Evolutionary conservation across 73 alveolate species (phyloP), one percentile per base, ranked within the genome.

Genomic region (Paramecium primaurelia): DNA sequence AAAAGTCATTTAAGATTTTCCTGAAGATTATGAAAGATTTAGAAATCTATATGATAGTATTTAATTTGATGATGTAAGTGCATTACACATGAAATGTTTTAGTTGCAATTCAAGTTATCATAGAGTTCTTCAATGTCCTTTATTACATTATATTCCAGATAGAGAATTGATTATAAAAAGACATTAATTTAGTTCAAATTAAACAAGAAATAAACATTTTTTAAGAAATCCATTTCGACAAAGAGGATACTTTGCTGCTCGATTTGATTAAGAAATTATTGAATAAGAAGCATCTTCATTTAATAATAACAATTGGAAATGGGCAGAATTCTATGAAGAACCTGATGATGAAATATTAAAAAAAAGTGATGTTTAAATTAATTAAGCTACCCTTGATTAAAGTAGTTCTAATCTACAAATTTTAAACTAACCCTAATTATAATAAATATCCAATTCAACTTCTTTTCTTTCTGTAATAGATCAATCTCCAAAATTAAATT

Each of bases 101-200:
- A 40, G 86, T 20, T 89, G 94, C 14, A 45, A 54, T 28, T 71
- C 92, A 37, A 89, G 54, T 34, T 45, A 69, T 42, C 94, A 89
- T 83, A 69, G 92, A 28, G 88, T 89, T 16, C 71, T 71, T 69
- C 20, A 89, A 89, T 89, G 94, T 71, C 94, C 94, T 2, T 89
- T 83, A 71, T 44, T 89, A 6, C 94, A 89, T 73, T 89, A 64
- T 30, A 89, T 71, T 71, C 90, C 94, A 32, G 94, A 89, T 71
- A 89, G 58, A 47, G 94, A 89, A 89, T 45, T 71, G 34, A 71
- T 71, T 11, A 71, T 89, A 1, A 71, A 71, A 51, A 89, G 60
- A 38, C 51, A 89, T n/a, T 59, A 40, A 9, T 89, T 5, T 73
- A 71, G 83, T 20, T 4, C 6, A 4, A 89, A 45, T 22, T 32